phyloP scores from a whole-genome alignment of 1,284 basidiomycete genomes.

The Ustilago loliicola region DNA sequence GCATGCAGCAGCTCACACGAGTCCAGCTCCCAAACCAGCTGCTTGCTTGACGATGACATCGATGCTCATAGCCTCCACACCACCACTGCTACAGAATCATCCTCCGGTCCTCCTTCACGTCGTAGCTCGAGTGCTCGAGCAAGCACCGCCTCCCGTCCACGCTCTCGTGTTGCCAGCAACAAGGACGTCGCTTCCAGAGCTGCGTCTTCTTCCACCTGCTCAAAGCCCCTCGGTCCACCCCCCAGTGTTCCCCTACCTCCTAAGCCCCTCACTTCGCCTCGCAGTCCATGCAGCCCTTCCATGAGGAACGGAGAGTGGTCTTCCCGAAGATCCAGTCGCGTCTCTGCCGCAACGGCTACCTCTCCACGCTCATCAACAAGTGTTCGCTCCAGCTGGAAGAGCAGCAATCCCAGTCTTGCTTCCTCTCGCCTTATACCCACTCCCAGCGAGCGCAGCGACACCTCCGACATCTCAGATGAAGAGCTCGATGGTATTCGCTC shows the following conservation, averaged over 20 bases:
- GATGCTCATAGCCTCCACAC: slow-evolving; percentile 28
- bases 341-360: slow-evolving; percentile 13
- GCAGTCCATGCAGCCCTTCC: slow-evolving; percentile 9
- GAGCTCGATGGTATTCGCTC: slow-evolving; percentile 36
- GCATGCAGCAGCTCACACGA: slow-evolving; percentile 26
- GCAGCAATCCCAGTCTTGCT: background rate
- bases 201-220: background rate
- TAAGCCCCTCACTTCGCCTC: slow-evolving; percentile 15
- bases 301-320: slow-evolving; percentile 1
- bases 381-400: slow-evolving; percentile 12
- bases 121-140: slow-evolving; percentile 7
- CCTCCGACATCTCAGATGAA: slow-evolving; percentile 19
- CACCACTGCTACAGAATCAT: slow-evolving; percentile 18
- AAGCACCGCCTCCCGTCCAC: slow-evolving; percentile 12
- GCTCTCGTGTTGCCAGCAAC: background rate
- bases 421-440: slow-evolving; percentile 4
- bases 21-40: slow-evolving; percentile 13
- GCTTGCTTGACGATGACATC: slow-evolving; percentile 23
- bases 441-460: slow-evolving; percentile 13
- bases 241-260: slow-evolving; percentile 42
- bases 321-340: slow-evolving; percentile 24
- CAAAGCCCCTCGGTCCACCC: slow-evolving; percentile 35
- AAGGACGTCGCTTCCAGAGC: background rate
- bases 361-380: slow-evolving; percentile 27
- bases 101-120: slow-evolving; percentile 16